Conservation (phyloP, 306 rosid species). For the Dicorynia guianensis region DNA sequence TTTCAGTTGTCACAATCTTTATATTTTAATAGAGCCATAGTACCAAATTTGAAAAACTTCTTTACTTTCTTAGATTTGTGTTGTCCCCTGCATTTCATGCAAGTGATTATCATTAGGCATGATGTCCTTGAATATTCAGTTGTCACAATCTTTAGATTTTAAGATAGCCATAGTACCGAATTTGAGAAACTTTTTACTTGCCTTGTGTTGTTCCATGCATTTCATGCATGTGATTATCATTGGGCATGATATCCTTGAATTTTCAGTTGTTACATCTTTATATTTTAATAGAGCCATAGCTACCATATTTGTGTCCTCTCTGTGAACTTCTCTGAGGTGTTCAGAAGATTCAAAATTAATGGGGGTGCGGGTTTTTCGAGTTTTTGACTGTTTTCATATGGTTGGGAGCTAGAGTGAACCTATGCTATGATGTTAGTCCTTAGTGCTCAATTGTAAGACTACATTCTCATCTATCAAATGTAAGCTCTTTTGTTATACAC, state of each 20-base stretch:
- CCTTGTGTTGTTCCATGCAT: too few relatives aligned
- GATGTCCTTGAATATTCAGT: not conserved
- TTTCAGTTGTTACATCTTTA: not conserved
- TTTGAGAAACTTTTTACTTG: not conserved
- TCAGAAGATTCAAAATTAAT: not conserved
- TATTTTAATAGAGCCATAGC: too few relatives aligned
- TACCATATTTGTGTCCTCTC: not conserved
- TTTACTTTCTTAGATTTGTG: too few relatives aligned
- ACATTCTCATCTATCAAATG: too few relatives aligned
- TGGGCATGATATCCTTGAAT: not conserved
- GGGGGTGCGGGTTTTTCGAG: too few relatives aligned
- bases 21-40: not conserved
- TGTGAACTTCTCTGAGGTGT: slow-evolving; percentile 14
- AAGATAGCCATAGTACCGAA: too few relatives aligned
- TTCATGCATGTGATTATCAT: not conserved
- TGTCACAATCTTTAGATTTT: not conserved
- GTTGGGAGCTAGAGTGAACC: too few relatives aligned
- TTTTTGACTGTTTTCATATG: too few relatives aligned
- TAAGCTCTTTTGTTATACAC: not conserved
- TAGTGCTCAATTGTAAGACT: too few relatives aligned
- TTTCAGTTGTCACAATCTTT: not conserved
- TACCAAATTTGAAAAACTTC: not conserved
- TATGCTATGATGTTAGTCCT: too few relatives aligned
- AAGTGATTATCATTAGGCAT: not conserved
- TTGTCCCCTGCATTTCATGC: not conserved